Percentiles rank a stretch among this genome's conserved stretches.
phyloP scores from a whole-genome alignment of 306 rosid genomes.

The Casuarina equisetifolia region DNA sequence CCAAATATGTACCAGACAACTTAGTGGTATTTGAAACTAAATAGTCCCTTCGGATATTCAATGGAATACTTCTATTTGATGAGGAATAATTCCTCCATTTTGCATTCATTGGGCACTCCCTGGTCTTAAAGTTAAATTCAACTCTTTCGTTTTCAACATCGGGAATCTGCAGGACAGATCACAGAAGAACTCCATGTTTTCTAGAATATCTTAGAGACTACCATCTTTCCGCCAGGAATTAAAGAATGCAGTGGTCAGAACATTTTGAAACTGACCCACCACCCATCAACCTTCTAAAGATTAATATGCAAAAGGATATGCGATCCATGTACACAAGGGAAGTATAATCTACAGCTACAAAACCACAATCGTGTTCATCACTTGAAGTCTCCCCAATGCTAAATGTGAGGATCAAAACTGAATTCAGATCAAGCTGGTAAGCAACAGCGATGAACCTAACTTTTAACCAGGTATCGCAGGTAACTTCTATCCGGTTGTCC shows the following conservation, averaged over 20 bases:
- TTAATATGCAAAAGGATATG: background rate
- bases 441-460: slow-evolving; percentile 11
- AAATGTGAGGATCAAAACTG: slow-evolving; percentile 13
- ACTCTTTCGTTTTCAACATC: background rate
- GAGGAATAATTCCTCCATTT: background rate
- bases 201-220: background rate
- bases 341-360: slow-evolving; percentile 40
- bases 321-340: slow-evolving; percentile 22
- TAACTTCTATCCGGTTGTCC: slow-evolving; percentile 27
- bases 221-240: background rate
- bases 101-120: background rate
- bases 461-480: slow-evolving; percentile 20
- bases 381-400: slow-evolving; percentile 3
- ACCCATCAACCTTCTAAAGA: slow-evolving; percentile 4
- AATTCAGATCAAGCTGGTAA: background rate
- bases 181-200: background rate
- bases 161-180: background rate
- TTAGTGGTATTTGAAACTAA: background rate
- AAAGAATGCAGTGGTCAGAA: background rate
- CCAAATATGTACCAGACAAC: background rate
- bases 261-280: background rate
- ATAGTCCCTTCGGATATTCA: background rate
- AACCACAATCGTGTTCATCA: slow-evolving; percentile 15
- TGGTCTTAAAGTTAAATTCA: background rate
- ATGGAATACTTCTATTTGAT: background rate